These are phyloP conservation scores for Metarhizium rileyi DNA, from an alignment of 2,329 filamentous ascomycete genomes.

Conservation along the genomic window DNA sequence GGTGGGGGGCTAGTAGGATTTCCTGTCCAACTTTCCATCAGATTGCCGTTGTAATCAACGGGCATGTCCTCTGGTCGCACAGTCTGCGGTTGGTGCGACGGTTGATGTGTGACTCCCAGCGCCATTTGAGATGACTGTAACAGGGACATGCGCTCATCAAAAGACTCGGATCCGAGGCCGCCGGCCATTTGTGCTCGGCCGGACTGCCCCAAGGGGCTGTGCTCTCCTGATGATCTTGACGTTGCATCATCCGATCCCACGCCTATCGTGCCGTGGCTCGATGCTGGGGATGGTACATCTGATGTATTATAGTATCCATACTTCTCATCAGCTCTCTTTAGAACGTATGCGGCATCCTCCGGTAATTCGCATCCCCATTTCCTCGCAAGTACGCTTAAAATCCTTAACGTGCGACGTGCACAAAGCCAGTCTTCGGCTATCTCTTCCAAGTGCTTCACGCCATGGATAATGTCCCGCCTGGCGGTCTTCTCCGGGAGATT, in stretches of 20 bases:
- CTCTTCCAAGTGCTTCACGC: conserved; percentile 84
- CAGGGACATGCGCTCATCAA: conserved; percentile 8
- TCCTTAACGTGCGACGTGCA: conserved; percentile 73
- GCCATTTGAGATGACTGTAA: conserved; percentile 7
- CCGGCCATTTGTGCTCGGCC: conserved; percentile 17
- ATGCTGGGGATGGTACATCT: conserved; percentile 47
- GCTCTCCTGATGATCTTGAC: conserved; percentile 17
- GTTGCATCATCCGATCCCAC: conserved; percentile 18
- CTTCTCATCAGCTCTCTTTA: conserved; percentile 70
- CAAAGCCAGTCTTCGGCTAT: conserved; percentile 94
- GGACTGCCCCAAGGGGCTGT: conserved; percentile 26
- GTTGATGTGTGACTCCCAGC: not conserved
- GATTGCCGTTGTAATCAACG: conserved; percentile 12
- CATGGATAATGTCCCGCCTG: conserved; percentile 79
- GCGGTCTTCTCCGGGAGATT: conserved; percentile 91
- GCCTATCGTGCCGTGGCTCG: conserved; percentile 22
- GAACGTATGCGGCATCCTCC: conserved; percentile 65
- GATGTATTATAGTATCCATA: conserved; percentile 62
- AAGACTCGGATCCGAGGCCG: not conserved
- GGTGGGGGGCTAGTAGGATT: not conserved
- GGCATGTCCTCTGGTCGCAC: conserved; percentile 6
- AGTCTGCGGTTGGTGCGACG: not conserved
- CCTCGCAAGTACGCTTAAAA: conserved; percentile 73
- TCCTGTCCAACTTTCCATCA: conserved; percentile 17
- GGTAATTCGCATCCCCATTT: conserved; percentile 87